Percentiles rank a stretch among this genome's conserved stretches.
Evolutionary conservation across 257 asterid genomes (phyloP).

Genomic region (Plantago major): DNA sequence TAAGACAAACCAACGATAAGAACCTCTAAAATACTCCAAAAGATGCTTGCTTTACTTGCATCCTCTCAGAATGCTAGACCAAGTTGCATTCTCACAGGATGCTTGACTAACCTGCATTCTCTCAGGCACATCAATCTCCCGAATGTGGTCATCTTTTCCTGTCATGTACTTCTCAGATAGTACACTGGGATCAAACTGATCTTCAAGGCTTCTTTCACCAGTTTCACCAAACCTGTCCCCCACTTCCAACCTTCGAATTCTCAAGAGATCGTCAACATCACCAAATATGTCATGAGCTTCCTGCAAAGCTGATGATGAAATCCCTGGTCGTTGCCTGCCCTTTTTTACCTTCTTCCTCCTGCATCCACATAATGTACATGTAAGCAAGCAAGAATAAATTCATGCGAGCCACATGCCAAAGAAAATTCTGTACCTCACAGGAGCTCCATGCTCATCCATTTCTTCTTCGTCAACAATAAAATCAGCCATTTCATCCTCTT

Average conservation of each 20-base stretch:
- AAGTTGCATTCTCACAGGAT: not conserved
- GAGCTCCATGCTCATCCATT: slow-evolving; percentile 80
- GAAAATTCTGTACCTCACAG: slow-evolving; percentile 43
- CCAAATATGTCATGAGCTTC: slow-evolving; percentile 97
- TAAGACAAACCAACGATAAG: slow-evolving; percentile 8
- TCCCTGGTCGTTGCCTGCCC: slow-evolving; percentile 79
- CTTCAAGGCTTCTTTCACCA: slow-evolving; percentile 70
- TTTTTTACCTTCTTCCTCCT: slow-evolving; percentile 81
- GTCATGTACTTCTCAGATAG: slow-evolving; percentile 94
- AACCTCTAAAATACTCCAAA: slow-evolving; percentile 10
- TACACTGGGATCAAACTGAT: slow-evolving; percentile 86
- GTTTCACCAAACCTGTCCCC: slow-evolving; percentile 41
- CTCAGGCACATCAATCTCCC: slow-evolving; percentile 78
- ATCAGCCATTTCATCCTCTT: slow-evolving; percentile 96
- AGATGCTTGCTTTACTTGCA: no score
- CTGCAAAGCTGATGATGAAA: slow-evolving; percentile 77
- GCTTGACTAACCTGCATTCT: slow-evolving; percentile 77
- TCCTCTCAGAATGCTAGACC: no score
- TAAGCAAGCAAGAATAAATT: not conserved
- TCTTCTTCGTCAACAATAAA: slow-evolving; percentile 91
- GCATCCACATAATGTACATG: slow-evolving; percentile 24
- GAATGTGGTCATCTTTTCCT: slow-evolving; percentile 64
- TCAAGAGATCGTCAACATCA: slow-evolving; percentile 80
- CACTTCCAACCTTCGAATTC: slow-evolving; percentile 50
- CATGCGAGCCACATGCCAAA: not conserved